Conservation (phyloP, 768 basidiomycete genomes). For the Rhizopogon vinicolor region DNA sequence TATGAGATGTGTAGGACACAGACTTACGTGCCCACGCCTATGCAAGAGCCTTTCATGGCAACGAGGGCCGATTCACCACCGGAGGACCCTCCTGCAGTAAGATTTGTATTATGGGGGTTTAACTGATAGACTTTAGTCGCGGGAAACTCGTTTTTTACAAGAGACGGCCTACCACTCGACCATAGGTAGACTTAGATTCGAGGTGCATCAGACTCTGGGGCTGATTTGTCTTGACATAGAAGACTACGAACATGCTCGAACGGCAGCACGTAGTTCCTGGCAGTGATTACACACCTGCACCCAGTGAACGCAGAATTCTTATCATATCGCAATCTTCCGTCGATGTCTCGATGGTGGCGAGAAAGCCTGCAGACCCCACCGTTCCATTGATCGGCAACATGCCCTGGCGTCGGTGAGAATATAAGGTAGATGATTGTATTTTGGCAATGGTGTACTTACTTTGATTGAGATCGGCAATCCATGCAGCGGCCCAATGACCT, state of each 20-base stretch:
- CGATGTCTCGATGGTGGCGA: constrained; percentile 16
- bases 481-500: constrained; percentile 39
- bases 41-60: constrained; percentile 39
- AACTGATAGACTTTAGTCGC: constrained; percentile 14
- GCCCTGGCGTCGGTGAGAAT: constrained; percentile 22
- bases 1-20: constrained; percentile 4
- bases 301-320: constrained; percentile 34
- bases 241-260: constrained; percentile 22
- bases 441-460: constrained; percentile 12
- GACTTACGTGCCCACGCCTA: constrained; percentile 38
- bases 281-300: constrained; percentile 30
- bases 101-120: constrained; percentile 40
- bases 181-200: constrained; percentile 28
- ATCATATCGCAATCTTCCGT: constrained; percentile 25
- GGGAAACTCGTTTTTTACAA: not conserved
- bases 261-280: not conserved
- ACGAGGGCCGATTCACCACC: constrained; percentile 49
- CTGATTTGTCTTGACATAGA: constrained; percentile 41
- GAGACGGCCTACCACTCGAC: constrained; percentile 19
- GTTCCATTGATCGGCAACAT: constrained; percentile 37
- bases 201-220: constrained; percentile 40
- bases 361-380: constrained; percentile 32
- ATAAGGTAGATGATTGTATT: not conserved
- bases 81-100: constrained; percentile 48
- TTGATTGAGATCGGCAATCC: constrained; percentile 38